A percentile compares a stretch with the other conserved stretches of the same genome.
Conservation (phyloP, 768 basidiomycete species). For the Tylopilus felleus region DNA sequence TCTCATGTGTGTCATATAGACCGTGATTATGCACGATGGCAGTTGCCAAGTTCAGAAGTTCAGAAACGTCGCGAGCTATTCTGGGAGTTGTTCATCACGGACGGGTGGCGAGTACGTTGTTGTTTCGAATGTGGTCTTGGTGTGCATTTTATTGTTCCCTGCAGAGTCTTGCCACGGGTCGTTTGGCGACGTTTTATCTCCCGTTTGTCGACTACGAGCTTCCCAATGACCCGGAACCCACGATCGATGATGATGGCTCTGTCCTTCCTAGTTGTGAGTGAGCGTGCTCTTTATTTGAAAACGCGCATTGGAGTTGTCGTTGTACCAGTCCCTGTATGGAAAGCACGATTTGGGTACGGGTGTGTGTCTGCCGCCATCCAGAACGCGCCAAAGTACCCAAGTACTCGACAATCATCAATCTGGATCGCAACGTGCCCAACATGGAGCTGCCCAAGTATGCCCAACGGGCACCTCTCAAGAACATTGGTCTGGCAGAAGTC, state of each 20-base stretch:
- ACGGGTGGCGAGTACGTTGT: conserved; percentile 63
- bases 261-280: conserved; percentile 57
- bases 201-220: conserved; percentile 73
- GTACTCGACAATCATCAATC: conserved; percentile 58
- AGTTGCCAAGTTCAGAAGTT: conserved; percentile 55
- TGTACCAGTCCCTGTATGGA: conserved; percentile 66
- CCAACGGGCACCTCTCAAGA: conserved; percentile 45
- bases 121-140: not conserved
- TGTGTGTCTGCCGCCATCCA: conserved; percentile 68
- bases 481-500: conserved; percentile 51
- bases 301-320: not conserved
- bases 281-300: not conserved
- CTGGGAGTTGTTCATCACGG: conserved; percentile 73
- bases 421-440: conserved; percentile 64
- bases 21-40: conserved; percentile 71
- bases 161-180: conserved; percentile 70
- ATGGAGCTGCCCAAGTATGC: conserved; percentile 66
- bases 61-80: conserved; percentile 69
- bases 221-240: conserved; percentile 57
- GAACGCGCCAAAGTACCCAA: conserved; percentile 64
- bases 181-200: conserved; percentile 63
- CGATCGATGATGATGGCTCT: conserved; percentile 55
- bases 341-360: conserved; percentile 63
- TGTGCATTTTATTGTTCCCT: not conserved
- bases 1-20: conserved; percentile 42